Evolutionary conservation across 345 rosid genomes (phyloP), one percentile per base, ranked within the genome.

Genomic region (Isatis tinctoria): DNA sequence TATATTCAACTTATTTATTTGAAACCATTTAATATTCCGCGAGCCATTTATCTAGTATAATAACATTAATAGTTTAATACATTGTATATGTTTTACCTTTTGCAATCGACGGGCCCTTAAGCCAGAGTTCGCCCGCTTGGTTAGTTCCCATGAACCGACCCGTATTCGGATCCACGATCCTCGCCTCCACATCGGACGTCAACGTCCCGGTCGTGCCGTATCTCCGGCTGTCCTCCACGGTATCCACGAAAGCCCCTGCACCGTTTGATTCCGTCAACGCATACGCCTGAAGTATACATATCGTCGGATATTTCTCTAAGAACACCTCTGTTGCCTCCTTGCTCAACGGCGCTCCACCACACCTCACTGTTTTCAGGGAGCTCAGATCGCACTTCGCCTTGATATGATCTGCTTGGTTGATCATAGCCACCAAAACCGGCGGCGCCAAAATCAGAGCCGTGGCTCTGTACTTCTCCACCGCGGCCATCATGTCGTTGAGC

Each of bases 311-410:
- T 79, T 76, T 84, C 68, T 81, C 83, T 37, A 70, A 1, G 51
- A 92, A 89, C 74, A 89, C 90, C 3, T 88, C 93, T 33, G 81
- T 85, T 53, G 84, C 88, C 52, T 89, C 97, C 82, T 82, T 88
- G 64, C 96, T 83, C 70, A 92, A 80, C 18, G 97, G 92, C 3
- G 97, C 97, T 8, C 97, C 97, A 2, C 96, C 97, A 1, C 82
- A 85, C 65, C 85, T 10, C 14, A 84, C 84, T 28, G 74, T 64
- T 7, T 64, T 62, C 78, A 92, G 59, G 40, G 93, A 92, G 61
- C 92, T 85, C 75, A 89, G 54, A 69, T 89, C 83, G 58, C 87
- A 85, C 74, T 78, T 82, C 3, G 74, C 56, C 74, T 58, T 74
- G 67, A 92, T 79, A 68, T 74, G 58, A 67, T 81, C 87, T 2